These are phyloP conservation scores for Neurospora discreta DNA, from an alignment of 495 filamentous ascomycete genomes.

Conservation along the genomic window DNA sequence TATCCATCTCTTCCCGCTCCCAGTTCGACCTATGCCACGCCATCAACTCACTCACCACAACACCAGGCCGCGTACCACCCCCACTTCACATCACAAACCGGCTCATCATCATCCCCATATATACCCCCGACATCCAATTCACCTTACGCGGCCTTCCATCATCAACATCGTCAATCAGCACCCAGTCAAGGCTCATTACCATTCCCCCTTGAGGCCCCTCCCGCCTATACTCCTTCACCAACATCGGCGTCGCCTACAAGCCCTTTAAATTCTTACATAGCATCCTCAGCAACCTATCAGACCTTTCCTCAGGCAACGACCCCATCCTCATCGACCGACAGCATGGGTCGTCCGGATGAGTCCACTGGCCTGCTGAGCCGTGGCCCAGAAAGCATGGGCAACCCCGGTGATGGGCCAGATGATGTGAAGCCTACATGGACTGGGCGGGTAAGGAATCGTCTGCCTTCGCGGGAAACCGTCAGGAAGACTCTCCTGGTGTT, in stretches of 20 bases:
- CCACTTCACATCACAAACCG: constrained; percentile 5
- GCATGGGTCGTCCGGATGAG: constrained; percentile 31
- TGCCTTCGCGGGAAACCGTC: constrained; percentile 15
- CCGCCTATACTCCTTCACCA: constrained; percentile 34
- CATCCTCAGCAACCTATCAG: neutral
- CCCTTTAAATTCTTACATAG: constrained; percentile 5
- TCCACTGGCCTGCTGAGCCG: constrained; percentile 21
- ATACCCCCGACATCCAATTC: constrained; percentile 9
- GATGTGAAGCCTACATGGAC: constrained; percentile 14
- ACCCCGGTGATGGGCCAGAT: neutral
- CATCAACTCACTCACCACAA: constrained; percentile 2
- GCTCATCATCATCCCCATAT: constrained; percentile 9
- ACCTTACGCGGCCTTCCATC: constrained; percentile 15
- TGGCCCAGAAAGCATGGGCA: constrained; percentile 33
- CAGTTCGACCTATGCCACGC: neutral
- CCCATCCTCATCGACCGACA: constrained; percentile 23
- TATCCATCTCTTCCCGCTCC: neutral
- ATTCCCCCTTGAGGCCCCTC: constrained; percentile 30
- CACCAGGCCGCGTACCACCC: constrained; percentile 12
- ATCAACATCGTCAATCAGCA: neutral
- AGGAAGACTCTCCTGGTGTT: constrained; percentile 4
- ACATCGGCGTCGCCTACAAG: constrained; percentile 23
- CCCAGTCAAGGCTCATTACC: constrained; percentile 2
- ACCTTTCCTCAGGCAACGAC: constrained; percentile 20
- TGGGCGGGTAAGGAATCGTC: constrained; percentile 17